Evolutionary conservation across 148 eudicot species (phyloP), one percentile per base, ranked within the genome.

Genomic region (Vaccinium darrowii): DNA sequence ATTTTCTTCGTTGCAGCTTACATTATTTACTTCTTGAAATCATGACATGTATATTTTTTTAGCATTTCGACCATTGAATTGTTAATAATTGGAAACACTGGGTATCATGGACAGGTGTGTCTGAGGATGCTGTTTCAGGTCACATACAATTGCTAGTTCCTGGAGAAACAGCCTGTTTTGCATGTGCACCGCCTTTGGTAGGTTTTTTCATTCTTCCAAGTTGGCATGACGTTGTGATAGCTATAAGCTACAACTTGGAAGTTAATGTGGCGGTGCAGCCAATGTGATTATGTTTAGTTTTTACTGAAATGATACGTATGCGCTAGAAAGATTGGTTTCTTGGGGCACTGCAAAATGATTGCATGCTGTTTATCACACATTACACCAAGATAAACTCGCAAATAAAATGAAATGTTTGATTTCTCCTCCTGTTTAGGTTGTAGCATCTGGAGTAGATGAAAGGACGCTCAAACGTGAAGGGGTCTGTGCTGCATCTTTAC

Each of bases 51-150:
- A 74, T 14, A 5, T 36, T 23, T 56, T 49, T 58, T 14, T 25
- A 4, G 19, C 87, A 60, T 3, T 47, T n/a, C 9, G 51, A 60
- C 25, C 4, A 16, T 13, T 69, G 74, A 7, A 16, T 76, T 74
- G 75, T 8, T 62, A n/a, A 80, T 15, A 14, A 52, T 51, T 67
- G 80, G 51, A 73, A 58, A 58, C 23, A 23, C 81, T 81, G 79
- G 58, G 75, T 57, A 67, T 73, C 43, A 73, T 63, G 74, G 85
- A 51, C 91, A 96, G 99, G 99, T 86, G 99, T 96, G 39, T 96
- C 99, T 43, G 99, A 96, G 90, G 96, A 96, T 93, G 99, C 99
- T 63, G 99, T 96, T 83, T 96, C 99, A 79, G 99, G 99, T 84
- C 99, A 96, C 87, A 94, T 96, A 89, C 99, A 96, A 83, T 90